Evolutionary conservation across 2,329 filamentous ascomycete species (phyloP).

Genomic region (Arthrinium phaeospermum): DNA sequence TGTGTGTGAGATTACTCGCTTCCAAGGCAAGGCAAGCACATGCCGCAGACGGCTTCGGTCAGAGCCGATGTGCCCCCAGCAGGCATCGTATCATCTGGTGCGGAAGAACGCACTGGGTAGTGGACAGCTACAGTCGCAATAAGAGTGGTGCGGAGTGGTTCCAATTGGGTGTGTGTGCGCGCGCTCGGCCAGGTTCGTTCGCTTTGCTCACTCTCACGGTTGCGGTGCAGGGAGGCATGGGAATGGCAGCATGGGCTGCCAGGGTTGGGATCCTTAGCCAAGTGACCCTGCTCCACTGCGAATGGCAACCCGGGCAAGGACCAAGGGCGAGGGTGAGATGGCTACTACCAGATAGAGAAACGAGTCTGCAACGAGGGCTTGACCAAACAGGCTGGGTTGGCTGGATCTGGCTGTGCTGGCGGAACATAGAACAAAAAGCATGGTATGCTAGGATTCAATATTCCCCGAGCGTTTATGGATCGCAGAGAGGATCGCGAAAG

Average conservation of each 20-base stretch:
- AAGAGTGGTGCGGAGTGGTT: slow-evolving; percentile 7
- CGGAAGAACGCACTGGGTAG: not conserved
- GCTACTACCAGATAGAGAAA: not conserved
- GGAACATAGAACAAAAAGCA: not conserved
- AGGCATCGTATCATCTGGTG: slow-evolving; percentile 4
- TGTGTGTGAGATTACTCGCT: not conserved
- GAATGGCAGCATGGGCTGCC: not conserved
- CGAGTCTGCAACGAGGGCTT: not conserved
- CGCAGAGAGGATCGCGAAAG: slow-evolving; percentile 7
- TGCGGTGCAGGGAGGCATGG: not conserved
- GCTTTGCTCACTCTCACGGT: not conserved
- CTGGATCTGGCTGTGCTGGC: not conserved
- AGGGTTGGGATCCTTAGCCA: not conserved
- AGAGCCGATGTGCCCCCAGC: not conserved
- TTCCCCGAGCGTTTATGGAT: slow-evolving; percentile 14
- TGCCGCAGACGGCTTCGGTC: slow-evolving; percentile 1
- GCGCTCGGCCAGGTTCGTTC: slow-evolving; percentile 10
- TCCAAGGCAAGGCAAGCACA: not conserved
- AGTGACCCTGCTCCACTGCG: not conserved
- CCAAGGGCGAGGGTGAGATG: not conserved
- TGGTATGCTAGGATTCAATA: slow-evolving; percentile 1
- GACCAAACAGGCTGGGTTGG: not conserved
- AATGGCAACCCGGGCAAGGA: not conserved
- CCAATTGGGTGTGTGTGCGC: too few species aligned
- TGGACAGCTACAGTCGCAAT: slow-evolving; percentile 2